Evolutionary conservation across 345 rosid species (phyloP).

Genomic region (Atalantia buxifolia): DNA sequence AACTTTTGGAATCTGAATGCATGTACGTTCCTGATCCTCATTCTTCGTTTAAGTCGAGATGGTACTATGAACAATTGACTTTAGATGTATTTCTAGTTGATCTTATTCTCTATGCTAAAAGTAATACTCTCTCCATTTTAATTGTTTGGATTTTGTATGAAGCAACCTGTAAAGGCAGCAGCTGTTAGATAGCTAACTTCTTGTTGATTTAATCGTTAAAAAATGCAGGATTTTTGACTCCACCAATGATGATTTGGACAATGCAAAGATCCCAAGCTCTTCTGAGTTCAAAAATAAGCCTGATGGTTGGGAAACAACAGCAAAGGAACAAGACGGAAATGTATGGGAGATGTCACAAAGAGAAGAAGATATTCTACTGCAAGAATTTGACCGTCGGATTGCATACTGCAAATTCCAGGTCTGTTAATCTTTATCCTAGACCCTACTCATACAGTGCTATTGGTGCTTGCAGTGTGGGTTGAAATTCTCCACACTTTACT

Average conservation of each 20-base stretch:
- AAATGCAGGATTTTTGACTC: constrained; percentile 73
- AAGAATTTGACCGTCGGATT: constrained; percentile 87
- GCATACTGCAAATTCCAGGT: constrained; percentile 95
- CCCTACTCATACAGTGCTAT: not conserved
- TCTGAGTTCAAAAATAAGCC: constrained; percentile 81
- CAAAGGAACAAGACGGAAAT: constrained; percentile 77
- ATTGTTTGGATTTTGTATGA: not conserved
- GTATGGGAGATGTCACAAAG: constrained; percentile 98
- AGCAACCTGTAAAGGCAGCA: not conserved
- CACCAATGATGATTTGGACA: constrained; percentile 55
- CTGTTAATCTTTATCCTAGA: not conserved
- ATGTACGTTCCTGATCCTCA: too few species aligned
- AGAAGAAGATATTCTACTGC: constrained; percentile 91
- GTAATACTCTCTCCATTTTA: not conserved
- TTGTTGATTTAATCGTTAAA: not conserved
- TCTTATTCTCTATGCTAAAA: not conserved
- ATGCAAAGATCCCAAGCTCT: constrained; percentile 48
- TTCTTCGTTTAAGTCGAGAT: not conserved
- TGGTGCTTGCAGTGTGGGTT: not conserved
- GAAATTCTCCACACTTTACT: not conserved
- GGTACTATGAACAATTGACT: not conserved
- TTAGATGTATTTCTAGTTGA: not conserved
- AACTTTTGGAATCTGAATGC: not conserved
- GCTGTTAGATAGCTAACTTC: not conserved
- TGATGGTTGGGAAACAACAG: constrained; percentile 93